phyloP scores from a whole-genome alignment of 495 filamentous ascomycete genomes.

The Neurospora pannonica region DNA sequence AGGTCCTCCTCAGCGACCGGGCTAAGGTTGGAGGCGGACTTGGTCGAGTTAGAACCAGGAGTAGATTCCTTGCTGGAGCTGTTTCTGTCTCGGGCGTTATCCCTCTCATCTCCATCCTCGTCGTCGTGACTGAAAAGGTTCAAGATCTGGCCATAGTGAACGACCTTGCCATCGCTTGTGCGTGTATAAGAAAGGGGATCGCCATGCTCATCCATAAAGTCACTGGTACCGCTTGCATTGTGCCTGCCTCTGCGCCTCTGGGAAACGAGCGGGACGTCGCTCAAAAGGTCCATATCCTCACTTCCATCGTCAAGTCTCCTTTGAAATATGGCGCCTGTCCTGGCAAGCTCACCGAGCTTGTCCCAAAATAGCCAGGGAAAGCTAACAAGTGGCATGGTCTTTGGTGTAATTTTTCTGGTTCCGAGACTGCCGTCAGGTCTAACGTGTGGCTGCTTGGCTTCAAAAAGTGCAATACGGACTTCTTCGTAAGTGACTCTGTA shows the following conservation, averaged over 20 bases:
- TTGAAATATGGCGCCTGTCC: neutral
- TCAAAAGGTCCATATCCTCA: slow-evolving; percentile 1
- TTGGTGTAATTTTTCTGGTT: slow-evolving; percentile 27
- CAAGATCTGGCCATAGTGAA: slow-evolving; percentile 26
- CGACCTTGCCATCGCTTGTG: slow-evolving; percentile 16
- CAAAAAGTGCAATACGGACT: slow-evolving; percentile 43
- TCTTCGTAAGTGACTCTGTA: slow-evolving; percentile 74
- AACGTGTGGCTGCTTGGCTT: slow-evolving; percentile 28
- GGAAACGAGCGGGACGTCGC: neutral
- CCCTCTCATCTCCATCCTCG: slow-evolving; percentile 8
- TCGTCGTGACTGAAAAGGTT: slow-evolving; percentile 21
- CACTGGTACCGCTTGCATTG: neutral
- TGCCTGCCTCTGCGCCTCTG: neutral
- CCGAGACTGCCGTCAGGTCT: slow-evolving; percentile 26
- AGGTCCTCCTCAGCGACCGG: neutral
- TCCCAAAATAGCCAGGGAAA: slow-evolving; percentile 86
- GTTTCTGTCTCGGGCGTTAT: neutral
- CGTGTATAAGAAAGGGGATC: slow-evolving; percentile 3
- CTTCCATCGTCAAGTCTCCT: neutral
- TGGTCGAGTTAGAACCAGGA: neutral
- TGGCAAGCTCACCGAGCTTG: slow-evolving; percentile 64
- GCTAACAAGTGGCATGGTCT: slow-evolving; percentile 70
- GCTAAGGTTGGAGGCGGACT: neutral
- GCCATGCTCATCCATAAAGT: neutral
- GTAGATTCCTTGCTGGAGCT: neutral